Base-by-base conservation (phyloP, 371 early-diverging fungal genomes). In the Encephalitozoon intestinalis region DNA sequence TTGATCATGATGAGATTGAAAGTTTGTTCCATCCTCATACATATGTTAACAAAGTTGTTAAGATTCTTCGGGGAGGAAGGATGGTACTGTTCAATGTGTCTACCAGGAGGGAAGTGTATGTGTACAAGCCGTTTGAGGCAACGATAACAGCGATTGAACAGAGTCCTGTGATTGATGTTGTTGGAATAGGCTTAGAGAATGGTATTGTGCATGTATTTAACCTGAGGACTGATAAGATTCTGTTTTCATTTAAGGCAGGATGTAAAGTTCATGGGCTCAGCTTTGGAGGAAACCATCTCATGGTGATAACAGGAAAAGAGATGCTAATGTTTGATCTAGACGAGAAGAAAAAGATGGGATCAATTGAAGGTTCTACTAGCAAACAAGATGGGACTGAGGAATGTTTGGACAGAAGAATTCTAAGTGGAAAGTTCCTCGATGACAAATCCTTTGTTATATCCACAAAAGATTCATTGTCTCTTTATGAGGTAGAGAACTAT, bases 21-120 rank as follows among this genome's bases (percentile, higher is more conserved):
- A 58, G 18, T 11, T 34, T 58, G 15, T 58, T 58, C 31, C 73
- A 73, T 39, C 73, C 73, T 2, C 26, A 49, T 15, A 63, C 73
- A 21, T 73, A 73, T 64, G n/a, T 73, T 7, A 73, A 73, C 52
- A 73, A 73, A 26, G 51, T 73, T 44, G 18, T 73, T n/a, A 58
- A 58, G 23, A 12, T 73, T 21, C 3, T 54, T 2, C 2, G 46
- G n/a, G 43, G 51, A 26, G 58, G 44, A 26, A 11, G 50, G 23
- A 50, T 63, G 31, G 25, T 64, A 5, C 43, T 73, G 11, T 73
- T 31, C 50, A 73, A 73, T 26, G 63, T 73, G 34, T 63, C 64
- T 21, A 50, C 63, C 15, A 64, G 65, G 11, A 73, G 51, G 52
- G 34, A 43, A 7, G 26, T 73, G 23, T 73, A 73, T 41, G 31